A percentile compares a stretch with the other conserved stretches of the same genome.
phyloP scores from a whole-genome alignment of 495 filamentous ascomycete species.

The Trichoderma parareesei region DNA sequence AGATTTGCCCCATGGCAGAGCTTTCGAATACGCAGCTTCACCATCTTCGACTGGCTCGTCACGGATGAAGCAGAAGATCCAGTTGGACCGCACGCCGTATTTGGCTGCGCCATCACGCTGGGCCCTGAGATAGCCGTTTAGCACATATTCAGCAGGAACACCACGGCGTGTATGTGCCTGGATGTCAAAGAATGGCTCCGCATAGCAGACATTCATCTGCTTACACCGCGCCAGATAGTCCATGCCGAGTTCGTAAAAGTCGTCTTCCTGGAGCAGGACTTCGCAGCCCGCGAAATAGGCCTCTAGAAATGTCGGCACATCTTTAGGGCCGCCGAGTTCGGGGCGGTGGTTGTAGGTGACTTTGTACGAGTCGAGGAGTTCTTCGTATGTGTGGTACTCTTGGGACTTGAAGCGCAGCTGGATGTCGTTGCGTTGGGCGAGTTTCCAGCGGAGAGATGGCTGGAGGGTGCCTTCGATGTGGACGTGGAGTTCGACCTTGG shows the following conservation, averaged over 20 bases:
- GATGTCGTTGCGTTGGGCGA: slow-evolving; percentile 32
- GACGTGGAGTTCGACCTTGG: slow-evolving; percentile 38
- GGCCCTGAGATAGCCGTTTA: slow-evolving; percentile 30
- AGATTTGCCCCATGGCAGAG: slow-evolving; percentile 25
- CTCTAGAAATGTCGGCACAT: slow-evolving; percentile 33
- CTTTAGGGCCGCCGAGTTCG: slow-evolving; percentile 27
- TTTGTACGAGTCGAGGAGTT: slow-evolving; percentile 25
- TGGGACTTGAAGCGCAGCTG: slow-evolving; percentile 16
- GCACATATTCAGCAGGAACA: slow-evolving; percentile 23
- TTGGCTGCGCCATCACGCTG: slow-evolving; percentile 22
- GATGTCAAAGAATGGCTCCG: slow-evolving; percentile 37
- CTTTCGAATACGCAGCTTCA: slow-evolving; percentile 21
- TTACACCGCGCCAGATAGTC: slow-evolving; percentile 27
- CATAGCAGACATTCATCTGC: slow-evolving; percentile 34
- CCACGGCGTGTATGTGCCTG: slow-evolving; percentile 36
- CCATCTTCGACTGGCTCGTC: slow-evolving; percentile 25
- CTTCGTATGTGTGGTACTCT: slow-evolving; percentile 22
- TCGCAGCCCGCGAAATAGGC: slow-evolving; percentile 34
- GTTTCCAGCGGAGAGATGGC: slow-evolving; percentile 29
- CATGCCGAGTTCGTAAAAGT: slow-evolving; percentile 38
- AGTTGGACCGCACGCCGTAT: slow-evolving; percentile 25
- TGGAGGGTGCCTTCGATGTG: slow-evolving; percentile 39
- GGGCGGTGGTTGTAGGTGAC: slow-evolving; percentile 29
- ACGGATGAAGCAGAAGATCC: slow-evolving; percentile 37
- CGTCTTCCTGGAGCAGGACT: slow-evolving; percentile 29